Evolutionary conservation across 768 basidiomycete genomes (phyloP), one percentile per base, ranked within the genome.

Genomic region (Leccinum pellstonianum): DNA sequence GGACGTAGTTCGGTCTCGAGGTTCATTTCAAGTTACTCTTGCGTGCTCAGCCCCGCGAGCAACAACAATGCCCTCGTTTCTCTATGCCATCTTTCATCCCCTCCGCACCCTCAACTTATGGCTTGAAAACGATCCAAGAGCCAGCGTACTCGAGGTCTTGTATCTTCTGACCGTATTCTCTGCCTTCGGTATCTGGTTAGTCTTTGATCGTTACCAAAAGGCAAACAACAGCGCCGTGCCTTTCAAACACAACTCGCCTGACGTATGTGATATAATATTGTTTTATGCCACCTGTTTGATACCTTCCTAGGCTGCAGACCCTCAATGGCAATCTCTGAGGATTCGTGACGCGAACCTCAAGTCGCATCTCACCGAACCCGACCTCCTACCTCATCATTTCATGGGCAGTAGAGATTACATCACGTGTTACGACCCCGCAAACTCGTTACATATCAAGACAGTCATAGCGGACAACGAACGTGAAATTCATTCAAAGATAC

Each of bases 381-480:
- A 80, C 10, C 77, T 94, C 33, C 75, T 82, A 38, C 85, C 87
- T 3, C 69, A 79, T 1, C 68, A 80, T 48, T 69, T 73, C 12
- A 70, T 81, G 31, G 70, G 76, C 1, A 79, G 79, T 43, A 77
- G 83, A 50, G 80, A 85, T 46, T 93, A 90, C 69, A 89, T 98
- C 60, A 98, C 96, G 2, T 87, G 88, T 70, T 98, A 85, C 66
- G 96, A 98, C 73, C 96, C 96, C 14, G 86, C 94, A 4, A 95
- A 91, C 14, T 87, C 86, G 21, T 80, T 90, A 43, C 93, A 95
- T 66, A 80, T 97, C 53, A 83, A 77, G 43, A 95, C 94, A 0
- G 73, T 86, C 56, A 77, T 92, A 6, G 89, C 95, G 1, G 92
- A 95, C 68, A 82, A 85, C 61, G 80, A 80, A 43, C 78, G 75